Evolutionary conservation across 768 basidiomycete genomes (phyloP).

Genomic region (Gymnopilus dilepis): DNA sequence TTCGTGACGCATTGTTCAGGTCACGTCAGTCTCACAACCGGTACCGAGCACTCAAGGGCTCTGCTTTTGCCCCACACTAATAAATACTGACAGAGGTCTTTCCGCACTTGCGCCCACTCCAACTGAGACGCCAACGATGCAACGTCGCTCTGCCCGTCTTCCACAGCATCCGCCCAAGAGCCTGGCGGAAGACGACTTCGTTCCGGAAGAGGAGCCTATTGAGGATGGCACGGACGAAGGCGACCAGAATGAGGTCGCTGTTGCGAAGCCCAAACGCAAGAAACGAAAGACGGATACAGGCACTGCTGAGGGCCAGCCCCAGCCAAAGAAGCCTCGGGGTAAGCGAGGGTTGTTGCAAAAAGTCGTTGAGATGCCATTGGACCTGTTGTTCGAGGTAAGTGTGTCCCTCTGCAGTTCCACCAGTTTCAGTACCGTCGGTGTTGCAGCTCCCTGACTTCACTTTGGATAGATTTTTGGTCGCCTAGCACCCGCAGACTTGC

Average conservation of each 20-base stretch:
- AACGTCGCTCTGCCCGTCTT: background rate
- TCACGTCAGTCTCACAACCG: no score
- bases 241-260: background rate
- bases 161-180: background rate
- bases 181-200: background rate
- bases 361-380: slow-evolving; percentile 37
- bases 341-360: slow-evolving; percentile 24
- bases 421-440: background rate
- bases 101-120: no score
- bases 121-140: background rate
- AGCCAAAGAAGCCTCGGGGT: slow-evolving; percentile 11
- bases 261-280: background rate
- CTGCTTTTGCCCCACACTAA: no score
- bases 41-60: no score
- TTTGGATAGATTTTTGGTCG: slow-evolving; percentile 7
- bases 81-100: no score
- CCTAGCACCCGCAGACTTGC: slow-evolving; percentile 8
- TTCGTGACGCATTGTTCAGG: no score
- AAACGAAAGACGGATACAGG: background rate
- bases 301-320: background rate
- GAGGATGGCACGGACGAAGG: background rate
- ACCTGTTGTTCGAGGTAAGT: slow-evolving; percentile 34
- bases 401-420: no score
- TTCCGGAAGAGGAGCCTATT: background rate
- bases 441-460: background rate